Evolutionary conservation across 805 yeast genomes (phyloP), one percentile per base, ranked within the genome.

Genomic region (Scheffersomyces spartinae): DNA sequence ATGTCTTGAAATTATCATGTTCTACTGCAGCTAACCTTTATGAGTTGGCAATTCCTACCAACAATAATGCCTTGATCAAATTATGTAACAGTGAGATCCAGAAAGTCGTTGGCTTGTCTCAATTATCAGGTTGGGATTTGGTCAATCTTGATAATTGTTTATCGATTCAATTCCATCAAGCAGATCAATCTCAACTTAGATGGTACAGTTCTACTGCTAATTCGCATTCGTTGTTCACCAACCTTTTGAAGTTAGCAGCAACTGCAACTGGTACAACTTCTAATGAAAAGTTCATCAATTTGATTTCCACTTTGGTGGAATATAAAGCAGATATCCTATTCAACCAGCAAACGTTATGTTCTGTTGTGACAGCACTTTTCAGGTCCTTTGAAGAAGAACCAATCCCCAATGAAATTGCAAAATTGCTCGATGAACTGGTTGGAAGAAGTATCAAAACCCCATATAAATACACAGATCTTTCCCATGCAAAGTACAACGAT

Each of bases 391-490:
- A n/a, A n/a, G n/a, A n/a, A n/a, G n/a, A n/a, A n/a, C n/a, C n/a
- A n/a, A n/a, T n/a, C n/a, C n/a, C n/a, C n/a, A n/a, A n/a, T n/a
- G n/a, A n/a, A n/a, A n/a, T n/a, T n/a, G n/a, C n/a, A n/a, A 55
- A 54, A 7, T 46, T 83, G 16, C 34, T 88, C 5, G 95, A 88
- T 43, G 91, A 86, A 45, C 56, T 83, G 0, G 62, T 84, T 16
- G 61, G 83, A 1, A 65, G 95, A 34, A 64, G 76, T 33, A 65
- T 77, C 18, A 65, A 70, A 33, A 52, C 84, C 0, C 96, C 97
- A 0, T 91, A 79, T 52, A 84, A 81, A 43, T 88, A 85, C 39
- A 65, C 83, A 27, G 96, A 88, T 43, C 30, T 45, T 11, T 46
- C 58, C 3, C 58, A 52, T 28, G 19, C 36, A 7, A 33, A 34